Conservation (phyloP, 2,329 filamentous ascomycete species). For the Gyromitra esculenta region DNA sequence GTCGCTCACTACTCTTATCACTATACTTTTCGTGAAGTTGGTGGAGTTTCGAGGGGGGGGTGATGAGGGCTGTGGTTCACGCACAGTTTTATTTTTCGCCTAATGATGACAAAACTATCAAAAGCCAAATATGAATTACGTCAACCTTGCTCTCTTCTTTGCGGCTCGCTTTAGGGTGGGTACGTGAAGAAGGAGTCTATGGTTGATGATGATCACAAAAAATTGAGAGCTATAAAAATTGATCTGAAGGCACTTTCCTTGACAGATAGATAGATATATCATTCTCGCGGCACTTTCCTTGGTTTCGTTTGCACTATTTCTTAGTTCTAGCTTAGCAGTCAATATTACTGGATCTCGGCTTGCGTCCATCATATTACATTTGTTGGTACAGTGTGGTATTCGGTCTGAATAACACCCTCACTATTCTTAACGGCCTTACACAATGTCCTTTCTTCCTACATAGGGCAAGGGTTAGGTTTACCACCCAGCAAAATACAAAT, state of each 20-base stretch:
- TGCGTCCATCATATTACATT: not conserved
- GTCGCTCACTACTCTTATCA: not conserved
- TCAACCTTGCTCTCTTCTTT: conserved; percentile 27
- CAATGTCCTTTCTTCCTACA: too few relatives aligned
- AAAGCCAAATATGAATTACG: conserved; percentile 49
- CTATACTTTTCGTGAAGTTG: not conserved
- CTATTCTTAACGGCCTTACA: too few relatives aligned
- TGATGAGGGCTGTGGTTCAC: not conserved
- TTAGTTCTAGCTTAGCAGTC: not conserved
- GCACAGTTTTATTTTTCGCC: conserved; percentile 3
- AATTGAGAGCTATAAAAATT: conserved; percentile 49
- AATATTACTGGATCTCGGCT: not conserved
- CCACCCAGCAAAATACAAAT: too few relatives aligned
- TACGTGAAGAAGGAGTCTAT: not conserved
- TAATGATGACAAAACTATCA: conserved; percentile 49
- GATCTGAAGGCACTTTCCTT: conserved; percentile 38
- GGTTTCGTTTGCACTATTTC: not conserved
- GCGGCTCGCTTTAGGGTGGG: not conserved
- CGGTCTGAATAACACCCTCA: too few relatives aligned
- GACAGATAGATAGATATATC: too few relatives aligned
- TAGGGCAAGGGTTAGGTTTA: too few relatives aligned
- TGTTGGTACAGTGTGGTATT: too few relatives aligned
- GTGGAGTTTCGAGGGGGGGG: not conserved
- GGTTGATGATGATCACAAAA: conserved; percentile 47
- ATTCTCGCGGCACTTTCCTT: not conserved